Base-by-base conservation (phyloP, 2,329 filamentous ascomycete genomes). In the Fusarium sambucinum region DNA sequence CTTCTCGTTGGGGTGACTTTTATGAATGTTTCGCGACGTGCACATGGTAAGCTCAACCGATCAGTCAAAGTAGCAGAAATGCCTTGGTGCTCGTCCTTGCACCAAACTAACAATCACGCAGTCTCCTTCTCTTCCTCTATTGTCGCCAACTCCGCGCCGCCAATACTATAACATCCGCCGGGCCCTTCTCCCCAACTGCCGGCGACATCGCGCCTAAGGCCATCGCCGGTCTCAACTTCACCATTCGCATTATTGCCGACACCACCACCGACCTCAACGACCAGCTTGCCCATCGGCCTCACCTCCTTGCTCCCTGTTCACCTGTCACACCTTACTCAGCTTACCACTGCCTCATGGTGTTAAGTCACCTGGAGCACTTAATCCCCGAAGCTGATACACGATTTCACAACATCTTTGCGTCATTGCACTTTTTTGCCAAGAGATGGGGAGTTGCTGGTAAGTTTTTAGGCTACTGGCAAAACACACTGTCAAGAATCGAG, bases 171-270 rank as follows among this genome's bases (percentile, higher is more conserved):
- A 68, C 67, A 7, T 47, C 66, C 44, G 46, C 51, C 9, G 63
- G 65, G 33, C 65, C 70, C 37, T 70, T 70, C 21, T 57, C 73
- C 7, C 44, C 62, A 13, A 55, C 57, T 11, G 54, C 58, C 29
- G 70, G 77, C 61, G 71, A 78, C 37, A 74, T 77, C 27, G 71
- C 75, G 33, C 73, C 71, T 35, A 79, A 79, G 56, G 77, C 77
- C 63, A 76, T 79, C 17, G 76, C 77, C 16, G 77, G 77, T 54
- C 72, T 79, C 55, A 79, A 79, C 67, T 79, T 79, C 56, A 77
- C 77, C 54, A 75, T 79, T 35, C 74, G 77, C 45, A 77, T 79
- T 48, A 76, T 79, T 37, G 73, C 75, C 54, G 77, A 79, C 53
- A 77, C 76, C 23, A 78, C 76, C n/a, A 73, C 73, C 38, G 75